A percentile compares a stretch with the other conserved stretches of the same genome.
Evolutionary conservation across 345 rosid genomes (phyloP).

Genomic region (Aquilaria yunnanensis): DNA sequence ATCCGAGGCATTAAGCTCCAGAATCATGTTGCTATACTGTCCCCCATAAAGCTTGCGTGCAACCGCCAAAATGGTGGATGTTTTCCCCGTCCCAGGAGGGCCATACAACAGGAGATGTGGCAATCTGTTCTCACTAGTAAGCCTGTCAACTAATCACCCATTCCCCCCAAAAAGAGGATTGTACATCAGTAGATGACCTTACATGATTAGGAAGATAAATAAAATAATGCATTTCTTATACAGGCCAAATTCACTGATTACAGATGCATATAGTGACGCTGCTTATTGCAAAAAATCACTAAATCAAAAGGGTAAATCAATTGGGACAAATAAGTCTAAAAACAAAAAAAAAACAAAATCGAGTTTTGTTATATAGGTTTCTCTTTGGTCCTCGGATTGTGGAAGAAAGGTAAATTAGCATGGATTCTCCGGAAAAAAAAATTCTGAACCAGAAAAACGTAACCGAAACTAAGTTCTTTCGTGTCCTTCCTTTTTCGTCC

Average conservation of each 20-base stretch:
- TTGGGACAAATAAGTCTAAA: too few species aligned
- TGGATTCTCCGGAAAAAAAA: not conserved
- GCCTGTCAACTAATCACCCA: conserved; percentile 64
- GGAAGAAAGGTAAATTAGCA: too few species aligned
- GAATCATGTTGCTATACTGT: conserved; percentile 84
- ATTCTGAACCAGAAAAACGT: not conserved
- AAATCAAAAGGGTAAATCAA: too few species aligned
- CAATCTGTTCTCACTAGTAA: conserved; percentile 87
- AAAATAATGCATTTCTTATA: not conserved
- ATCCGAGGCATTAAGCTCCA: conserved; percentile 94
- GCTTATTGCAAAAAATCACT: too few species aligned
- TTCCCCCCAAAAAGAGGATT: not conserved
- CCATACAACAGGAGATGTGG: conserved; percentile 93
- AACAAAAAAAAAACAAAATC: too few species aligned
- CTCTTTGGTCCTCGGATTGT: too few species aligned
- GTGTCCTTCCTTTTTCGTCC: not conserved
- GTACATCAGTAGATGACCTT: not conserved
- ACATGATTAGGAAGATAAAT: not conserved
- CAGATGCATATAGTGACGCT: too few species aligned
- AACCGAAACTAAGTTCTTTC: not conserved
- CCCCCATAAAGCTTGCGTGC: conserved; percentile 91
- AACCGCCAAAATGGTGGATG: conserved; percentile 97
- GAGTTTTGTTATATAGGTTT: too few species aligned
- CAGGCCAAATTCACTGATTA: too few species aligned
- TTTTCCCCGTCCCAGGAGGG: conserved; percentile 98